Conservation (phyloP, 441 rosid species). For the Raphanus hybrid region DNA sequence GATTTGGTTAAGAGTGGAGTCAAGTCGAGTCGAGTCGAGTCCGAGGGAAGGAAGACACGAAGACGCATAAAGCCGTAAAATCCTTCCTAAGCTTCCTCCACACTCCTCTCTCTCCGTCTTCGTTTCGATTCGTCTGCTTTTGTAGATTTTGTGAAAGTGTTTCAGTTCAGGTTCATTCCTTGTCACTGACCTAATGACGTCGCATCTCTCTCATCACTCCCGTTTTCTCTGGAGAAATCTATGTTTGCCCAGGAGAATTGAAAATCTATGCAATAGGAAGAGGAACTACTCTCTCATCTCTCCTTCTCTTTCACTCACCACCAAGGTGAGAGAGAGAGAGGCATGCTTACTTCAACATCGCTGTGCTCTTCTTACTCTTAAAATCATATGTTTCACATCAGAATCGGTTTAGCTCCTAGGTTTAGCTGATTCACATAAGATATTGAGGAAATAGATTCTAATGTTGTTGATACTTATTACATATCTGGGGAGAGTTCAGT, state of each 20-base stretch:
- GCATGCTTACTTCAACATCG: background rate
- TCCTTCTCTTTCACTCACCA: conserved; percentile 28
- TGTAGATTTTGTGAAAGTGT: conserved; percentile 1
- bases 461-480: conserved; percentile 3
- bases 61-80: conserved; percentile 28
- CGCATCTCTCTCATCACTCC: conserved; percentile 33
- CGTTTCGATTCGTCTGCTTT: conserved; percentile 18
- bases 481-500: conserved; percentile 47
- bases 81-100: conserved; percentile 15
- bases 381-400: too few species aligned
- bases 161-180: background rate
- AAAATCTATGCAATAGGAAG: conserved; percentile 6
- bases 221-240: conserved; percentile 38
- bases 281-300: conserved; percentile 18
- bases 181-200: conserved; percentile 12
- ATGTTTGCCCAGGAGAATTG: background rate
- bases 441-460: background rate
- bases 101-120: conserved; percentile 3
- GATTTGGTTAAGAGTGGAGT: background rate
- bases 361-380: background rate
- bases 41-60: background rate
- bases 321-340: conserved; percentile 31
- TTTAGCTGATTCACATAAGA: too few species aligned
- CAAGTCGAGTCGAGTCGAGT: too few species aligned
- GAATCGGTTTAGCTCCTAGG: too few species aligned